These are phyloP conservation scores for Vaccinium vitisidaea DNA, from an alignment of 148 eudicot genomes.

Conservation along the genomic window DNA sequence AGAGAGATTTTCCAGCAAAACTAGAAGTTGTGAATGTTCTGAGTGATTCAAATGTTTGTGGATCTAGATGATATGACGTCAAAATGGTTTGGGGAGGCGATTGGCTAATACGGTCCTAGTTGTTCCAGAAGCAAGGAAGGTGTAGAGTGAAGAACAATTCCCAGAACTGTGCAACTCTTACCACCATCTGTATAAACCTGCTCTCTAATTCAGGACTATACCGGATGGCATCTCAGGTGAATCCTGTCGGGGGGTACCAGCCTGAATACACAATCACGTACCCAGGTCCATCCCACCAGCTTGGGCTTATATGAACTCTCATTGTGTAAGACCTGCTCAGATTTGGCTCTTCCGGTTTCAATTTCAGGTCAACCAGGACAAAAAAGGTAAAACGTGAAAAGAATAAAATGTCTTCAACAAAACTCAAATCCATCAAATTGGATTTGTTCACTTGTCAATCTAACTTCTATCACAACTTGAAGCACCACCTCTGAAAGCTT, in stretches of 20 bases:
- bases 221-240: not conserved
- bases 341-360: not conserved
- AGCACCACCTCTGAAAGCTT: not conserved
- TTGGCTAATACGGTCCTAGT: not conserved
- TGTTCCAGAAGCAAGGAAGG: not conserved
- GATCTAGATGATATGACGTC: not conserved
- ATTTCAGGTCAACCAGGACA: not conserved
- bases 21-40: not conserved
- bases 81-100: not conserved
- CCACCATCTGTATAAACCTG: not conserved
- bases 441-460: not conserved
- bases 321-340: conserved; percentile 1
- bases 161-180: conserved; percentile 9
- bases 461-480: not conserved
- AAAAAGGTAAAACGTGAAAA: not conserved
- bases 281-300: not conserved
- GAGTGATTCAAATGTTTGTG: not conserved
- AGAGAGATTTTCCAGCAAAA: not conserved
- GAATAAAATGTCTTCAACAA: not conserved
- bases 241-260: not conserved
- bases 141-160: not conserved
- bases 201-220: not conserved
- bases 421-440: not conserved
- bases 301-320: not conserved
- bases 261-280: not conserved